Base-by-base conservation (phyloP, 2,329 filamentous ascomycete genomes). In the Venturia nashicola region DNA sequence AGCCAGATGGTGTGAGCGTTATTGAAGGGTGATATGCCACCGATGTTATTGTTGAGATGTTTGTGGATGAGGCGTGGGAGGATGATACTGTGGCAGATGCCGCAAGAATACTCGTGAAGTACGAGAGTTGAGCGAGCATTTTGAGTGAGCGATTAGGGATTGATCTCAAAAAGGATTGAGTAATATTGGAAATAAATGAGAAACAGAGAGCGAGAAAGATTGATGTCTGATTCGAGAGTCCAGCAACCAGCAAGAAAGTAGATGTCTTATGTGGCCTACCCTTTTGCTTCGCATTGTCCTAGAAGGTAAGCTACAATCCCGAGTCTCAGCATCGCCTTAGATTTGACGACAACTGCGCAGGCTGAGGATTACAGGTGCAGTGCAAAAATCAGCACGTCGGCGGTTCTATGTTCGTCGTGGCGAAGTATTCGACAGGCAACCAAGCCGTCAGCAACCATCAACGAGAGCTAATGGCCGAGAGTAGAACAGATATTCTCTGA, bases 111-210 rank as follows among this genome's bases (percentile, higher is more conserved):
- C 36, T 60, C 14, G 36, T 43, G 1, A 27, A 14, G 57, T 42
- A 32, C 9, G 36, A 60, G n/a, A 60, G 57, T 36, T 60, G 57
- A 14, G 36, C 36, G n/a, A 18, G n/a, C 57, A 60, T 60, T 60
- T 60, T 36, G 40, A 32, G 2, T 4, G 12, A 40, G 36, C 12
- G 23, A n/a, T 9, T 9, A 59, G 32, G 16, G n/a, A 16, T n/a
- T n/a, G 39, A 3, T 59, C 27, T 59, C 16, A 36, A 6, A 9
- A 5, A 39, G 1, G 54, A 34, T 20, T 20, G 18, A 18, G 7
- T 9, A 34, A 34, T 39, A 57, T 40, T 34, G 34, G n/a, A 42
- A 40, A 59, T 27, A 14, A 42, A 36, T 2, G 2, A 59, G 8
- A 12, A 42, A 36, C 23, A 59, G 40, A 36, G 7, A 59, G 40